Base-by-base conservation (phyloP, 495 filamentous ascomycete genomes). In the Xylaria acuta region DNA sequence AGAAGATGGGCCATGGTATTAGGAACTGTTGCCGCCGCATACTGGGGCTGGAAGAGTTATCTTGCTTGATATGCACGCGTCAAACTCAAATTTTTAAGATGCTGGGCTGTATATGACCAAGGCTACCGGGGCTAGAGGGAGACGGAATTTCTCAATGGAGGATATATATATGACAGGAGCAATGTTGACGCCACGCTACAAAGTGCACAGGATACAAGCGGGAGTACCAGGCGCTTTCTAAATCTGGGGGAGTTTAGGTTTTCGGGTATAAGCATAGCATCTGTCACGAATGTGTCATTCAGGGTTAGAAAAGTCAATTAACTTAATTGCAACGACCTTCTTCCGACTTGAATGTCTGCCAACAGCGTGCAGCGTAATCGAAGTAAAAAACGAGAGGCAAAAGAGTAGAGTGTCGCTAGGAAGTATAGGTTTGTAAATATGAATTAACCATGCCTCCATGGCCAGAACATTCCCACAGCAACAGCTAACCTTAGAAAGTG, bases 1-100 rank as follows among this genome's bases (percentile, higher is more conserved):
- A 53, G 69, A 7, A 74, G 71, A 72, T 76, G 76, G 76, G 22
- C 54, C 22, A 70, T 73, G 53, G 38, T 76, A n/a, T 32, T 76
- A 20, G 66, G 60, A 38, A 73, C 41, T 20, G 14, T 70, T 62
- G 60, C 58, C 6, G 38, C 60, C 11, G 40, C 40, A 8, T 67
- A 63, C 56, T 51, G 53, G 60, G 54, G 64, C 18, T 73, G 64
- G 71, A 62, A 56, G 34, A 67, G 0, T 59, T 72, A 60, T 53
- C 40, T 72, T 27, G 69, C 62, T 51, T 66, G 41, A 67, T 43
- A 27, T 30, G 0, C 47, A 56, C 32, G 7, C 20, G 20, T 60
- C 34, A 25, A 54, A 25, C 12, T 27, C 1, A 20, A 47, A 11
- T 20, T 47, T 14, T 22, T 2, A 32, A 25, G 38, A 53, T 41